Conservation (phyloP, 2,329 filamentous ascomycete genomes). For the Apiospora koreana region DNA sequence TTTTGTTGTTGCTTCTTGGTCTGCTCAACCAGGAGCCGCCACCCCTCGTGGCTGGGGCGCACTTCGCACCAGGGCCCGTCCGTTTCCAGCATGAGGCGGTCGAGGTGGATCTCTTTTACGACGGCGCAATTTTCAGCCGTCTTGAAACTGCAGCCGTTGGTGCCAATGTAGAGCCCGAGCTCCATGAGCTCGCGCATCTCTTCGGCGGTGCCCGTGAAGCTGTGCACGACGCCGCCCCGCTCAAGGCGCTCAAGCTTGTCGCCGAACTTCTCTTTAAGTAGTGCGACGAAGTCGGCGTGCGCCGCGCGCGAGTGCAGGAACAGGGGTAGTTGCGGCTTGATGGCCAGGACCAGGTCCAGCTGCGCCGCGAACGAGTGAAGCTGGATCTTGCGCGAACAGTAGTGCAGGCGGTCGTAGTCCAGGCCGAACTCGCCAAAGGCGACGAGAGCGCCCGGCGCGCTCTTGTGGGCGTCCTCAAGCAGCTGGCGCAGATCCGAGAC, state of each 20-base stretch:
- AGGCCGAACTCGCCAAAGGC: slow-evolving; percentile 96
- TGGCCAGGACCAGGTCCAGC: slow-evolving; percentile 70
- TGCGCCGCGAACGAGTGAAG: slow-evolving; percentile 84
- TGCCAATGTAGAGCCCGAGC: slow-evolving; percentile 84
- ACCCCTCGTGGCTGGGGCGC: slow-evolving; percentile 81
- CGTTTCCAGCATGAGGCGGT: slow-evolving; percentile 89
- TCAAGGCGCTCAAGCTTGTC: slow-evolving; percentile 65
- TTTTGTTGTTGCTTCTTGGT: background rate
- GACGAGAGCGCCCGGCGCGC: slow-evolving; percentile 52
- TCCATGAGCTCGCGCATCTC: slow-evolving; percentile 82
- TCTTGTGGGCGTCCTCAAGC: slow-evolving; percentile 57
- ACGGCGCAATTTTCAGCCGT: slow-evolving; percentile 88
- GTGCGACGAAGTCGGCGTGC: slow-evolving; percentile 76
- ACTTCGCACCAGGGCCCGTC: slow-evolving; percentile 99
- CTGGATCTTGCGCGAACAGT: slow-evolving; percentile 78
- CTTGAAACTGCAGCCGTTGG: slow-evolving; percentile 97
- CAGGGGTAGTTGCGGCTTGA: slow-evolving; percentile 76
- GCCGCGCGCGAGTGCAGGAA: slow-evolving; percentile 93
- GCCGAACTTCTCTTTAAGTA: slow-evolving; percentile 63
- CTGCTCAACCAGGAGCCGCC: slow-evolving; percentile 62
- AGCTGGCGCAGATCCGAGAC: slow-evolving; percentile 65
- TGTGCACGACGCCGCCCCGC: slow-evolving; percentile 84
- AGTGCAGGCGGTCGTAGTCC: slow-evolving; percentile 90
- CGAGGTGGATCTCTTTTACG: slow-evolving; percentile 75
- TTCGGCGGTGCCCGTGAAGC: slow-evolving; percentile 84